Conservation (phyloP, 345 rosid species). For the Linum lewisii region DNA sequence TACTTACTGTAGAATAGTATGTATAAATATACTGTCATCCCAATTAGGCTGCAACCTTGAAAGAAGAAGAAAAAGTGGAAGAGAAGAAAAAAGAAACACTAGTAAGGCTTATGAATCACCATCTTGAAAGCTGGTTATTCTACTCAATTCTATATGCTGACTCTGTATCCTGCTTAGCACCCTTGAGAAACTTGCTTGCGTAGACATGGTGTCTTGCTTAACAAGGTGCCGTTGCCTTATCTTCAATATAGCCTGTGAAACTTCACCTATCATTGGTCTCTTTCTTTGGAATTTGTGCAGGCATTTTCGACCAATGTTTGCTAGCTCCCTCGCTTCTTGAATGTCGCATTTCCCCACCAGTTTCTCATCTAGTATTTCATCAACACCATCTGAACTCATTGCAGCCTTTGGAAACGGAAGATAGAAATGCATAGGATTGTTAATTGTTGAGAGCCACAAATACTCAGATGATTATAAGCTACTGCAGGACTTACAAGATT, state of each 20-base stretch:
- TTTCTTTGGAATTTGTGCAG: constrained; percentile 63
- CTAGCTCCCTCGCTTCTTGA: constrained; percentile 61
- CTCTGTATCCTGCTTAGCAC: constrained; percentile 57
- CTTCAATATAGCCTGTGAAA: constrained; percentile 64
- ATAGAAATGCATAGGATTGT: background rate
- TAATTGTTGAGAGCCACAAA: background rate
- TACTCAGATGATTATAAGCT: background rate
- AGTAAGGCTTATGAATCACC: constrained; percentile 13
- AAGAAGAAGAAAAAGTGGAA: background rate
- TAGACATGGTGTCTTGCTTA: constrained; percentile 33
- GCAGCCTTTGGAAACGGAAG: constrained; percentile 39
- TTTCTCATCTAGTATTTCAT: constrained; percentile 71
- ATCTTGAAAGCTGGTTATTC: constrained; percentile 37
- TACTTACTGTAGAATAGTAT: too few species aligned
- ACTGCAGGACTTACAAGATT: constrained; percentile 51
- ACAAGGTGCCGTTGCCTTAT: constrained; percentile 42
- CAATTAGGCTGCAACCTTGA: background rate
- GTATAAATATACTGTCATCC: too few species aligned
- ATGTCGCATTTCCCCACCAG: constrained; percentile 51
- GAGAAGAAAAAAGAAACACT: background rate
- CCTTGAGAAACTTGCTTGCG: constrained; percentile 36
- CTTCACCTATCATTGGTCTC: constrained; percentile 74
- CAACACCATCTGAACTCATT: constrained; percentile 76
- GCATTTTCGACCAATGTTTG: constrained; percentile 58
- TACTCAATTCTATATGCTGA: constrained; percentile 62